Conservation (phyloP, 2,329 filamentous ascomycete genomes). For the Fonsecaea pugnacius region DNA sequence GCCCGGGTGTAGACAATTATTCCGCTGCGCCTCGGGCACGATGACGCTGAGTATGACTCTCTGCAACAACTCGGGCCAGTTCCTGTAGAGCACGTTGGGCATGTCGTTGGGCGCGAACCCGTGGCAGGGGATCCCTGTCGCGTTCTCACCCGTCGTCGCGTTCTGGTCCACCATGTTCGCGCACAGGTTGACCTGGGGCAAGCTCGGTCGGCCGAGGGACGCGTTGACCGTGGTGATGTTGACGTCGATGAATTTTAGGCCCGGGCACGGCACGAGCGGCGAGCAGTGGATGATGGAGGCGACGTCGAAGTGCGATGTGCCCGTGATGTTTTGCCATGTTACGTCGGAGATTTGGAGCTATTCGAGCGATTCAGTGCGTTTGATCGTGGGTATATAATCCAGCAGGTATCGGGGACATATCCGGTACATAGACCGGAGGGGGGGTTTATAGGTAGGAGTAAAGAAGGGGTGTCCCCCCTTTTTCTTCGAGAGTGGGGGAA, state of each 20-base stretch:
- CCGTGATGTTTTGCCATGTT: constrained; percentile 53
- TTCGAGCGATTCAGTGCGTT: too few species aligned
- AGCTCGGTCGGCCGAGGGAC: constrained; percentile 40
- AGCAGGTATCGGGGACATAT: too few species aligned
- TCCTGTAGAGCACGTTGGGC: constrained; percentile 22
- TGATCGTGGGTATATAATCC: too few species aligned
- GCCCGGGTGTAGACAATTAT: constrained; percentile 19
- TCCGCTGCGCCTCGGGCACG: constrained; percentile 16
- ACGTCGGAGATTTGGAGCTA: constrained; percentile 50
- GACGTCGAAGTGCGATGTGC: constrained; percentile 56
- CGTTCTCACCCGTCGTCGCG: constrained; percentile 27
- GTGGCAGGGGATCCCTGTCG: constrained; percentile 38
- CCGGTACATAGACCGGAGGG: background rate
- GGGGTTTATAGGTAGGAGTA: too few species aligned
- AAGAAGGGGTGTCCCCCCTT: too few species aligned
- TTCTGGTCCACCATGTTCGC: constrained; percentile 45
- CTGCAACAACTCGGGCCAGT: constrained; percentile 18
- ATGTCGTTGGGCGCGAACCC: constrained; percentile 37
- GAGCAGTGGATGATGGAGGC: constrained; percentile 55
- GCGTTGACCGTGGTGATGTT: constrained; percentile 51
- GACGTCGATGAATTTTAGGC: constrained; percentile 53
- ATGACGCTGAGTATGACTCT: constrained; percentile 16
- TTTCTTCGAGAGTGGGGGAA: background rate
- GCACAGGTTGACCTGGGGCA: constrained; percentile 50
- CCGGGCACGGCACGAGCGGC: constrained; percentile 50